Conservation (phyloP, 2,329 filamentous ascomycete species). For the Colletotrichum falcatum region DNA sequence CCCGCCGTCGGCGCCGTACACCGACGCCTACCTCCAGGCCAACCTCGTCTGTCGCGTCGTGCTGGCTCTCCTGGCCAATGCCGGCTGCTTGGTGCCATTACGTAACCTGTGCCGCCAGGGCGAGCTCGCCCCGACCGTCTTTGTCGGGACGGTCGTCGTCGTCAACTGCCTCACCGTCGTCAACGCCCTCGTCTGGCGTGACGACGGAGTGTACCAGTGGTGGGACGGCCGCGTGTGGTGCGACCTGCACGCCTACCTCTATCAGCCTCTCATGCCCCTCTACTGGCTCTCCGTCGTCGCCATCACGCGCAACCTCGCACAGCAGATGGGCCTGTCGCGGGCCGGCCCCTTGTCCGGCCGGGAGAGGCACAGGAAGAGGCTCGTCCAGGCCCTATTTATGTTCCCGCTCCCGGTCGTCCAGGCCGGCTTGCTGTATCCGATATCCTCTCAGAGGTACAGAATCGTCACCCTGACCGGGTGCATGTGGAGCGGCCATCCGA, state of each 20-base stretch:
- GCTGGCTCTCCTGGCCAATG: slow-evolving; percentile 58
- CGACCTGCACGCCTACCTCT: slow-evolving; percentile 62
- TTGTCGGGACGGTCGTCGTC: slow-evolving; percentile 59
- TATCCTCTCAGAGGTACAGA: slow-evolving; percentile 61
- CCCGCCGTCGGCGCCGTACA: slow-evolving; percentile 34
- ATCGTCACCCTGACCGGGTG: slow-evolving; percentile 65
- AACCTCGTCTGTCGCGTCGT: slow-evolving; percentile 64
- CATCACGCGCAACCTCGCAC: slow-evolving; percentile 66
- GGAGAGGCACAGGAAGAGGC: slow-evolving; percentile 57
- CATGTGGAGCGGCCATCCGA: slow-evolving; percentile 54
- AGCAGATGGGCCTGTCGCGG: slow-evolving; percentile 60
- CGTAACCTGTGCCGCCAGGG: slow-evolving; percentile 63
- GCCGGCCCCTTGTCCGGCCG: slow-evolving; percentile 53
- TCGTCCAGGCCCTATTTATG: slow-evolving; percentile 65
- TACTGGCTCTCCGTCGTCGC: slow-evolving; percentile 65
- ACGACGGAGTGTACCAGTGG: slow-evolving; percentile 63
- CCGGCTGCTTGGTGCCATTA: slow-evolving; percentile 64
- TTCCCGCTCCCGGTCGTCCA: slow-evolving; percentile 66
- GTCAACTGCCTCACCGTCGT: slow-evolving; percentile 62
- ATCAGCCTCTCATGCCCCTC: slow-evolving; percentile 57
- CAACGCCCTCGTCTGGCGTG: slow-evolving; percentile 66
- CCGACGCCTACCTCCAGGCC: slow-evolving; percentile 49
- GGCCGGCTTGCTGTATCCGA: slow-evolving; percentile 60
- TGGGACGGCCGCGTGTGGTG: slow-evolving; percentile 66
- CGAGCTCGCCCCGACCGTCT: slow-evolving; percentile 65